Base-by-base conservation (phyloP, 2,329 filamentous ascomycete genomes). In the Colletotrichum gigasporum region DNA sequence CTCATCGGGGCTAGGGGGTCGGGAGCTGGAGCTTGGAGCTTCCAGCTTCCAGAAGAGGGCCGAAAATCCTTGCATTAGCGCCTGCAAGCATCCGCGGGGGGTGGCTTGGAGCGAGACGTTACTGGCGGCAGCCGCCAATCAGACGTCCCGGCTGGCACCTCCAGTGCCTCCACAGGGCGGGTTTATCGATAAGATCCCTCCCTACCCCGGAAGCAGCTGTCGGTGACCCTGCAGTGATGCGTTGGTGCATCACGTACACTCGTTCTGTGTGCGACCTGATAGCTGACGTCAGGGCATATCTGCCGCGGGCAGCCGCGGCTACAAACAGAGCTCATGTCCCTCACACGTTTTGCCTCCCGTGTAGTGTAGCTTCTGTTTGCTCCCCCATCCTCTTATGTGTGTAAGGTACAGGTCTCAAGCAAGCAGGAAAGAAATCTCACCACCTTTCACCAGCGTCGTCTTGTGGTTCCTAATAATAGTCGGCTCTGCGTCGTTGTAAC, bases 41-140 rank as follows among this genome's bases (percentile, higher is more conserved):
- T 32, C 24, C 20, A 45, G 55, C 61, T 64, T 61, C 61, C 61
- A 61, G 61, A 64, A 64, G 48, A 64, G 61, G 55, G 41, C 55
- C 47, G 60, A 51, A 53, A 60, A 64, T 48, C 56, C 39, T 30
- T 64, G 61, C 61, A 64, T 64, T 64, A 64, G 61, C 55, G 56
- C 32, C 61, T 64, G 61, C 61, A 64, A 47, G 61, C 28, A 37
- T 42, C 56, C 48, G 56, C 14, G 18, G 32, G 52, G 39, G 48
- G 61, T 30, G 61, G 61, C 55, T 53, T 60, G 34, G 47, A 52
- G 37, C 18, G 39, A 52, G 55, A 28, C 34, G 39, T 60, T 53
- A 24, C 26, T 20, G 24, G 47, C 41, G 16, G 18, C 11, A 35
- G n/a, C 26, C 34, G 32, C 61, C 61, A 64, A 61, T 64, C 47